Conservation (phyloP, 2,329 filamentous ascomycete genomes). For the Trichoderma afroharzianum region DNA sequence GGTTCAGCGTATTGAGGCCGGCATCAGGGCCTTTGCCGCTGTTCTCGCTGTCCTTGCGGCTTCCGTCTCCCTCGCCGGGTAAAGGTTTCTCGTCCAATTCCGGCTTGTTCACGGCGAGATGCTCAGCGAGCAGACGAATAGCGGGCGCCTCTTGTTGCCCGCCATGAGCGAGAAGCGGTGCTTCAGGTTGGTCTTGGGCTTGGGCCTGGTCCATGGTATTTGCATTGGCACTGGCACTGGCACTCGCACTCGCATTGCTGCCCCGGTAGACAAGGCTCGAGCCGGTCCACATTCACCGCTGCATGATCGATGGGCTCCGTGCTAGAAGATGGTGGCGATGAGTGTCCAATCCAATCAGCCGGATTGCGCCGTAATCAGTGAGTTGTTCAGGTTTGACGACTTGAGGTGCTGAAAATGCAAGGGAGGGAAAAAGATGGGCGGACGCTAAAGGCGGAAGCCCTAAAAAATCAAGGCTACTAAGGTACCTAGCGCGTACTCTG, state of each 20-base stretch:
- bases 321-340: not conserved
- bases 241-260: not conserved
- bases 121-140: slow-evolving; percentile 3
- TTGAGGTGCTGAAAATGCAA: not conserved
- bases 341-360: not conserved
- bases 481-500: not conserved
- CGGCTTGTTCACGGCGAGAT: not conserved
- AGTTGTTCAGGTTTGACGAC: not conserved
- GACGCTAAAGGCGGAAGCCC: not conserved
- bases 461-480: not conserved
- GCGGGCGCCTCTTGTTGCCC: not conserved
- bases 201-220: not conserved
- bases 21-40: not conserved
- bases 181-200: not conserved
- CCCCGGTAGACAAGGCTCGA: slow-evolving; percentile 11
- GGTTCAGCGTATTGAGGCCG: not conserved
- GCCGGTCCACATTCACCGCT: slow-evolving; percentile 4
- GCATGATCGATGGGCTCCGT: not conserved
- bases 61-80: not conserved
- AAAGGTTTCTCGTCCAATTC: not conserved
- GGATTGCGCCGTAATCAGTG: not conserved
- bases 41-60: not conserved
- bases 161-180: not conserved
- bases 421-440: not conserved
- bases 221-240: not conserved